These are phyloP conservation scores for Capronia epimyces DNA, from an alignment of 2,329 filamentous ascomycete species.

Conservation along the genomic window DNA sequence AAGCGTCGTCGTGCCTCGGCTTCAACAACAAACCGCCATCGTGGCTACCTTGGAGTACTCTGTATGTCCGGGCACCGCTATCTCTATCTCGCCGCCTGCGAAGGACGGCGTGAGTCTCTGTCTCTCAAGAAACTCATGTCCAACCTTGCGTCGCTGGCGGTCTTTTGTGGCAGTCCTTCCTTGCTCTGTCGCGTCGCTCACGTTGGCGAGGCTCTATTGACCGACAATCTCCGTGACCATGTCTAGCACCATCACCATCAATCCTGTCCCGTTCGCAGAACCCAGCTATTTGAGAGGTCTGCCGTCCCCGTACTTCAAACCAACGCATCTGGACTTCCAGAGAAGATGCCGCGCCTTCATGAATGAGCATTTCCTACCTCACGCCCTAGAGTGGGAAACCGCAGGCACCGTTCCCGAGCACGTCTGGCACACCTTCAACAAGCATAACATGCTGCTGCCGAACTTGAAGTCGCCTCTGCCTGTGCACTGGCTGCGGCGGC, in stretches of 20 bases:
- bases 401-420: constrained; percentile 57
- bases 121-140: too few species aligned
- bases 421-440: constrained; percentile 60
- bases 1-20: too few species aligned
- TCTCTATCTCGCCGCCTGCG: too few species aligned
- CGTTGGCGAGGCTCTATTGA: neutral
- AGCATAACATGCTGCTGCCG: constrained; percentile 63
- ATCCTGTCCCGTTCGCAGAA: constrained; percentile 68
- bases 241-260: neutral
- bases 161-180: too few species aligned
- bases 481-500: constrained; percentile 58
- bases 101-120: too few species aligned
- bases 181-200: too few species aligned
- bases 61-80: too few species aligned
- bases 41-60: too few species aligned
- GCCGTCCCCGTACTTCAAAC: constrained; percentile 65
- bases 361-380: constrained; percentile 54
- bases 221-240: neutral
- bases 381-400: constrained; percentile 65
- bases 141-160: too few species aligned
- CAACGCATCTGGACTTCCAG: constrained; percentile 61
- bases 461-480: constrained; percentile 64
- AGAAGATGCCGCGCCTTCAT: constrained; percentile 62
- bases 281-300: constrained; percentile 64
- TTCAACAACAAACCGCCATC: too few species aligned